Evolutionary conservation across 139 green algal species (phyloP).

Genomic region (Eudorina sp.): DNA sequence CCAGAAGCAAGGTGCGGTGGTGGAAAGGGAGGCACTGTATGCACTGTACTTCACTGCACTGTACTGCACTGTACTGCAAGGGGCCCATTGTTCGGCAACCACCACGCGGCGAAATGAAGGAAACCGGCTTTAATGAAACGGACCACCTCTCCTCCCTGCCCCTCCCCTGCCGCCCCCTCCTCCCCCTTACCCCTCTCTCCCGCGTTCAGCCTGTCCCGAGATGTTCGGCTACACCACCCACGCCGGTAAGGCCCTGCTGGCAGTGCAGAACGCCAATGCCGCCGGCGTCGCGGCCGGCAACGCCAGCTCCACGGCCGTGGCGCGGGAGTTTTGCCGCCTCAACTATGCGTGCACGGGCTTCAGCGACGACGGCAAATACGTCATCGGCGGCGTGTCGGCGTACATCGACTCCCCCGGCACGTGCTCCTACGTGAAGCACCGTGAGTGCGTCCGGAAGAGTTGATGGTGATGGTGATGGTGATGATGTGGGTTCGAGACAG

Average conservation of each 20-base stretch:
- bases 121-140: neutral
- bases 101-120: neutral
- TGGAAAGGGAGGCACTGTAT: neutral
- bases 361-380: neutral
- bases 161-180: no score
- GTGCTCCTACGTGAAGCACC: neutral
- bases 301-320: no score
- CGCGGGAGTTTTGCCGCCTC: neutral
- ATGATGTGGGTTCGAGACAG: neutral
- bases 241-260: neutral
- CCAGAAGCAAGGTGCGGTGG: neutral
- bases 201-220: neutral
- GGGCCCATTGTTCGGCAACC: neutral
- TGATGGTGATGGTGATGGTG: neutral
- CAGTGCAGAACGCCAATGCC: no score
- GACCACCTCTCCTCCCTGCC: no score
- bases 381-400: neutral
- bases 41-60: neutral
- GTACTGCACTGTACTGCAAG: neutral
- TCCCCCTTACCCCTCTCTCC: neutral
- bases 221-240: neutral
- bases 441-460: neutral
- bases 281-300: neutral
- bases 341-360: neutral
- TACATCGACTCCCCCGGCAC: neutral